A percentile compares a stretch with the other conserved stretches of the same genome.
Conservation (phyloP, 768 basidiomycete genomes). For the Trametes sanguinea region DNA sequence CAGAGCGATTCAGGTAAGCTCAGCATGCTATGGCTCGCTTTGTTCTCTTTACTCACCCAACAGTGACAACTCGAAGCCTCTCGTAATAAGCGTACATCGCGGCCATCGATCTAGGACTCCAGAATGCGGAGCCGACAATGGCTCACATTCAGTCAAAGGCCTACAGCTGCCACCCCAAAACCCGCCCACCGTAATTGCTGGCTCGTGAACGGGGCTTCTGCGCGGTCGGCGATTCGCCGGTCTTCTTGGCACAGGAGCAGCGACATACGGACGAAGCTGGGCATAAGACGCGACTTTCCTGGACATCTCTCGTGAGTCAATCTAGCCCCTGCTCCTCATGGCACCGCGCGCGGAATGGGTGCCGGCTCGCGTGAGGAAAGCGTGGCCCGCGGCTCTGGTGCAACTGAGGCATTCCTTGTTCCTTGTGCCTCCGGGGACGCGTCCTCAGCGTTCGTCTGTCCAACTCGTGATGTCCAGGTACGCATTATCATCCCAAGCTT, state of each 20-base stretch:
- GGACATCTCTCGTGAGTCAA: conserved; percentile 9
- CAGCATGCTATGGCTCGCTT: too few species aligned
- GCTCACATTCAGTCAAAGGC: background rate
- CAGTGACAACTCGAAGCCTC: too few species aligned
- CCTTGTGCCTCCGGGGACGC: conserved; percentile 11
- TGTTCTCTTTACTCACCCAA: too few species aligned
- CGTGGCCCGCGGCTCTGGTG: background rate
- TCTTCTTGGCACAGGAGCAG: background rate
- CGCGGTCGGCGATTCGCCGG: background rate
- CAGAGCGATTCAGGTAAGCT: too few species aligned
- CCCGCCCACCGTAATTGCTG: background rate
- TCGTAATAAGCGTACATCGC: too few species aligned
- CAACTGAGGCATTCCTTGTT: background rate
- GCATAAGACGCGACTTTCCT: conserved; percentile 7
- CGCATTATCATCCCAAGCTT: background rate
- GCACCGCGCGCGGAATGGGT: background rate
- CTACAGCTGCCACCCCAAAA: background rate
- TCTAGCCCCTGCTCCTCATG: background rate
- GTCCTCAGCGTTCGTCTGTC: background rate
- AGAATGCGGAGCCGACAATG: background rate
- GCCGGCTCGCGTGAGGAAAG: conserved; percentile 4
- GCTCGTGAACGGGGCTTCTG: background rate
- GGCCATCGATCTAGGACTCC: background rate
- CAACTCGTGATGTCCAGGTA: conserved; percentile 2
- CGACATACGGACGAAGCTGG: background rate